phyloP scores from a whole-genome alignment of 495 filamentous ascomycete genomes.

The Achaetomiella virescens region DNA sequence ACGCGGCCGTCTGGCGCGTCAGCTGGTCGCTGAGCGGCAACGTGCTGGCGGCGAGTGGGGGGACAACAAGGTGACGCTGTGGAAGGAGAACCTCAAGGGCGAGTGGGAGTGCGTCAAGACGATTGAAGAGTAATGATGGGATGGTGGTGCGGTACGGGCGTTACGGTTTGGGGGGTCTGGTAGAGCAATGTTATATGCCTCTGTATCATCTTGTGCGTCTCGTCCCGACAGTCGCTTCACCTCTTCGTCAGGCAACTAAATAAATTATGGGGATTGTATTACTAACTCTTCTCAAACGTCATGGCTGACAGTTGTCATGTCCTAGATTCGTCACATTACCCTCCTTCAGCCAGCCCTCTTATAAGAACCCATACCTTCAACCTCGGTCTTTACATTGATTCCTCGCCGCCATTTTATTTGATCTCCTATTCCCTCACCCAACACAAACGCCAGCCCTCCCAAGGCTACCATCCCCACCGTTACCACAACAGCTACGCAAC shows the following conservation, averaged over 20 bases:
- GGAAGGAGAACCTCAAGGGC: constrained; percentile 74
- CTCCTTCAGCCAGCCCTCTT: too few species aligned
- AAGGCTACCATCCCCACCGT: constrained; percentile 6
- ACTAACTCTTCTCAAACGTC: too few species aligned
- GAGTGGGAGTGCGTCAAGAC: constrained; percentile 95
- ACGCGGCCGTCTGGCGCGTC: constrained; percentile 86
- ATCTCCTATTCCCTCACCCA: background rate
- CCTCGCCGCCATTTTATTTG: too few species aligned
- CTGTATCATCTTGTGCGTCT: background rate
- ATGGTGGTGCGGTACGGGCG: background rate
- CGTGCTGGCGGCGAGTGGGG: constrained; percentile 84
- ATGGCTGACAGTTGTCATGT: too few species aligned
- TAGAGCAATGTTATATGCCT: constrained; percentile 6
- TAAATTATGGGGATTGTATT: background rate
- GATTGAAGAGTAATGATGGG: constrained; percentile 70
- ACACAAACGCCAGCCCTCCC: constrained; percentile 1
- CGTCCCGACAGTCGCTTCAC: too few species aligned
- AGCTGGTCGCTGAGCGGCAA: constrained; percentile 98
- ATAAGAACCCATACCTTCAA: too few species aligned
- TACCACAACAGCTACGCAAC: constrained; percentile 7
- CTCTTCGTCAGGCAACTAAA: background rate
- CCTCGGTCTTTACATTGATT: too few species aligned
- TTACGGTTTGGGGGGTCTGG: constrained; percentile 11
- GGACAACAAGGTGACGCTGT: constrained; percentile 93
- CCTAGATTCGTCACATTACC: too few species aligned